Conservation (phyloP, 345 rosid species). For the Citrus sp. region DNA sequence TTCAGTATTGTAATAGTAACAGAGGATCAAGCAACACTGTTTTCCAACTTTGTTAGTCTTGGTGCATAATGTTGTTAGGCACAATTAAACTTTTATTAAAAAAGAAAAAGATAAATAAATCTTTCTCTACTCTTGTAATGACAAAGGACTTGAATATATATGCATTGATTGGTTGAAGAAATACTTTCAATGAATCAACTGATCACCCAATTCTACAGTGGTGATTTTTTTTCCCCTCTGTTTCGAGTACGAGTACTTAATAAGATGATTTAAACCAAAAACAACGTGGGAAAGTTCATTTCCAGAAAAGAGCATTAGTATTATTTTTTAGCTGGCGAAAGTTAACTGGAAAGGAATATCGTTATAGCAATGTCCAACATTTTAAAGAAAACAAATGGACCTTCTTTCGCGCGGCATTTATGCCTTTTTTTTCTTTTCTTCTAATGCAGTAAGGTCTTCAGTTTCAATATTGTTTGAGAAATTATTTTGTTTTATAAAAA, state of each 20-base stretch:
- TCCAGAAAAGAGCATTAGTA: neutral
- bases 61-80: too few species aligned
- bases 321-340: neutral
- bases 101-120: too few species aligned
- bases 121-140: too few species aligned
- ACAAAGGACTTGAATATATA: too few species aligned
- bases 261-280: neutral
- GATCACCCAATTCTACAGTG: neutral
- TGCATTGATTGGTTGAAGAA: too few species aligned
- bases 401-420: neutral
- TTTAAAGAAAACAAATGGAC: neutral
- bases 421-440: neutral
- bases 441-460: neutral
- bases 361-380: neutral
- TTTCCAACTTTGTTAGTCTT: too few species aligned
- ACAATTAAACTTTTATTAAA: too few species aligned
- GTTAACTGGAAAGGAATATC: neutral
- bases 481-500: neutral
- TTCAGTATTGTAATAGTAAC: too few species aligned
- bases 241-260: neutral
- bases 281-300: neutral
- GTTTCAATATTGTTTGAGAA: neutral
- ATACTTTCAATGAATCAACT: neutral
- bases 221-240: too few species aligned
- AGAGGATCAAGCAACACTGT: too few species aligned